Evolutionary conservation across 345 rosid genomes (phyloP).

Genomic region (Rhizophora apiculata): DNA sequence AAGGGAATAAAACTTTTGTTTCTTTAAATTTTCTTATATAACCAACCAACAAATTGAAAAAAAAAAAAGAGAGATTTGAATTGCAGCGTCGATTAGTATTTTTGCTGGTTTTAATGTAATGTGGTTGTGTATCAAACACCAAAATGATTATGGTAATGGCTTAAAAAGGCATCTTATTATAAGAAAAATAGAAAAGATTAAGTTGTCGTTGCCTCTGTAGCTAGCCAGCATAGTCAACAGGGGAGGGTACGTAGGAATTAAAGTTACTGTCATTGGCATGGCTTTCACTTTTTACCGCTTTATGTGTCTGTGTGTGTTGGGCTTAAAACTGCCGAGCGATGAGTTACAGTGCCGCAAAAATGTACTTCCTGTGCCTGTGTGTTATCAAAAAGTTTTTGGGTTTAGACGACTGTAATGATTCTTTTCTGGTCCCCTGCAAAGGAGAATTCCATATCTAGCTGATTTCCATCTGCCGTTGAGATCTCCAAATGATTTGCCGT

Average conservation of each 20-base stretch:
- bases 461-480: neutral
- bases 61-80: slow-evolving; percentile 15
- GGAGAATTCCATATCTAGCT: neutral
- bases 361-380: too few relatives aligned
- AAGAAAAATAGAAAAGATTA: too few relatives aligned
- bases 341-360: neutral
- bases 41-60: slow-evolving; percentile 9
- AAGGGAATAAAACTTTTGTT: neutral
- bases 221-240: too few relatives aligned
- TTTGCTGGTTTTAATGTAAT: neutral
- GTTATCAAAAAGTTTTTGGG: too few relatives aligned
- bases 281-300: neutral
- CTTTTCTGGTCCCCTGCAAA: slow-evolving; percentile 1
- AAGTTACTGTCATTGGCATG: neutral
- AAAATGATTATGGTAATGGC: too few relatives aligned
- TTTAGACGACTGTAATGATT: neutral
- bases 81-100: slow-evolving; percentile 3
- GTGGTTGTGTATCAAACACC: neutral
- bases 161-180: too few relatives aligned
- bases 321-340: neutral
- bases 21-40: neutral
- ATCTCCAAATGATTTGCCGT: neutral
- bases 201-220: too few relatives aligned
- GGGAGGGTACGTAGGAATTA: neutral
- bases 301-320: neutral